These are phyloP conservation scores for Boeremia exigua DNA, from an alignment of 2,329 filamentous ascomycete species.

Conservation along the genomic window DNA sequence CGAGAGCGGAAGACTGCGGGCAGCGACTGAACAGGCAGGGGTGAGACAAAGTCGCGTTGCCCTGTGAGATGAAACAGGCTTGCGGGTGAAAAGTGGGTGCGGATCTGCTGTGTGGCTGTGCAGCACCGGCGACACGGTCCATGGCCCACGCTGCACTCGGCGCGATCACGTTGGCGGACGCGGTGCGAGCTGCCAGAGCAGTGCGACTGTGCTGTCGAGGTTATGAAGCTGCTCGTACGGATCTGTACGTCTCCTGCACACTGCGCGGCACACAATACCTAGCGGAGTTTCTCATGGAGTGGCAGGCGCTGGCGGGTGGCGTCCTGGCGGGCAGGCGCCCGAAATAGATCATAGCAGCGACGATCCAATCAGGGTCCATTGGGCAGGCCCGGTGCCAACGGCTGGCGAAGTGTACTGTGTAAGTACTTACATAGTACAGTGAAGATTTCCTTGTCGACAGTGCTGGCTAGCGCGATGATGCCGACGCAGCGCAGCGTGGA, in stretches of 20 bases:
- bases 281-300: background rate
- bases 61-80: conserved; percentile 5
- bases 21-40: background rate
- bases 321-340: background rate
- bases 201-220: background rate
- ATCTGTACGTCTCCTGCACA: background rate
- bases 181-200: background rate
- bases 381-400: background rate
- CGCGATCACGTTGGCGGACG: background rate
- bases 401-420: background rate
- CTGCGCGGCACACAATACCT: background rate
- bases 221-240: background rate
- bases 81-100: background rate
- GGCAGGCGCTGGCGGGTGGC: background rate
- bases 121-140: background rate
- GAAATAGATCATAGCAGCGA: background rate
- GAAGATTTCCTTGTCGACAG: conserved; percentile 4
- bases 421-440: background rate
- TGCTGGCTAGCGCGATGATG: conserved; percentile 5
- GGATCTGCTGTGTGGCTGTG: conserved; percentile 9
- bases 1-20: too few relatives aligned
- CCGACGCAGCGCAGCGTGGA: background rate
- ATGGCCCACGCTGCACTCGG: background rate
- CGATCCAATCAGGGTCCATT: conserved; percentile 6
- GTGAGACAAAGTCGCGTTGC: conserved; percentile 5